Percentiles rank a stretch among this genome's conserved stretches.
Evolutionary conservation across 2,329 filamentous ascomycete species (phyloP).

Genomic region (Fusarium torreyae): DNA sequence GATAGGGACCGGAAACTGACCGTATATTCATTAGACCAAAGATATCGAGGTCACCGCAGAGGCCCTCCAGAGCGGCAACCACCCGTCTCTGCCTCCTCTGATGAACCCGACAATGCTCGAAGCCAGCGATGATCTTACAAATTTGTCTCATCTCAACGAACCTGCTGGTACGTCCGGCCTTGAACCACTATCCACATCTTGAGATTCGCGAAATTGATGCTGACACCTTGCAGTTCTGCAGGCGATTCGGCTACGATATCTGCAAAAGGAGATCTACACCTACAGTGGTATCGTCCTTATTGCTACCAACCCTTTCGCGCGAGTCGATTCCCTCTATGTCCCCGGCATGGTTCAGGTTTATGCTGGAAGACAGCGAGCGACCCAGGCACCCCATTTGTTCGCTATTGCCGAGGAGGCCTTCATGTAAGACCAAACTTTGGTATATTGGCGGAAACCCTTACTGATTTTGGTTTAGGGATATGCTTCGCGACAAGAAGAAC

Average conservation of each 20-base stretch:
- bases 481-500: constrained; percentile 95
- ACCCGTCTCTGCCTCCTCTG: constrained; percentile 86
- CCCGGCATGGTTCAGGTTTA: constrained; percentile 99
- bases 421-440: constrained; percentile 70
- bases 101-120: constrained; percentile 99
- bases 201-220: constrained; percentile 43
- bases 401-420: constrained; percentile 99
- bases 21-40: constrained; percentile 69
- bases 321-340: constrained; percentile 97
- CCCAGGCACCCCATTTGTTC: constrained; percentile 97
- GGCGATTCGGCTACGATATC: constrained; percentile 96
- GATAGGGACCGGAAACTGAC: constrained; percentile 21
- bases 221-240: constrained; percentile 79
- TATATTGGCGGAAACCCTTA: neutral
- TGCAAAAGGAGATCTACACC: constrained; percentile 99
- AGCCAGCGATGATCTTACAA: constrained; percentile 97
- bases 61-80: constrained; percentile 82
- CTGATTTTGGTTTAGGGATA: constrained; percentile 78
- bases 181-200: neutral
- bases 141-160: constrained; percentile 97
- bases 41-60: constrained; percentile 82
- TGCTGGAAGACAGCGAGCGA: constrained; percentile 94
- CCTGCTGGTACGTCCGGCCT: constrained; percentile 79
- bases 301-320: constrained; percentile 96
- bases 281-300: constrained; percentile 99